These are phyloP conservation scores for Saturnispora hagleri DNA, from an alignment of 805 yeast genomes.

Conservation along the genomic window DNA sequence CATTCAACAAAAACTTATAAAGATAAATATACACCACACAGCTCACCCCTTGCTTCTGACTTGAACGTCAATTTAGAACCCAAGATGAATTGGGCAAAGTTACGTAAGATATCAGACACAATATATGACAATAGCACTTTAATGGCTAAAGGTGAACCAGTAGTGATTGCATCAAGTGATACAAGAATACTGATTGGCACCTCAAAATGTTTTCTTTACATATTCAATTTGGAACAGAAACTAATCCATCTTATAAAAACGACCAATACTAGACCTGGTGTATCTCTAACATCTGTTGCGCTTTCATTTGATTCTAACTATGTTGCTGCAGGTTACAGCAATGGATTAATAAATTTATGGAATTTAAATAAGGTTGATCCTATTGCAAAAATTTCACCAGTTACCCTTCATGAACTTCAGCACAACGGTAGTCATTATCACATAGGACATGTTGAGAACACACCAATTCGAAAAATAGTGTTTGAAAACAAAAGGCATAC, in stretches of 20 bases:
- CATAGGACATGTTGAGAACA: constrained; percentile 29
- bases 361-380: constrained; percentile 34
- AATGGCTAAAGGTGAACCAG: constrained; percentile 41
- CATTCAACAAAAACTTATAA: neutral
- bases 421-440: constrained; percentile 15
- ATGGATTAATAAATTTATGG: constrained; percentile 67
- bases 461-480: constrained; percentile 34
- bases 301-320: constrained; percentile 62
- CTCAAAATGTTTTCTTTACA: constrained; percentile 48
- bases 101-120: constrained; percentile 19
- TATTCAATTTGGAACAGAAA: constrained; percentile 63
- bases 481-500: constrained; percentile 46
- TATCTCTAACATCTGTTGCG: constrained; percentile 45
- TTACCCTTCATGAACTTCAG: constrained; percentile 18
- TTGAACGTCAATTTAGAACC: neutral
- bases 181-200: constrained; percentile 58
- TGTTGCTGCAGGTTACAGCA: constrained; percentile 57
- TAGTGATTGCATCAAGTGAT: constrained; percentile 35
- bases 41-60: neutral
- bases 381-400: constrained; percentile 24
- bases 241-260: constrained; percentile 35
- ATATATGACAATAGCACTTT: constrained; percentile 15
- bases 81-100: constrained; percentile 23
- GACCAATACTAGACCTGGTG: constrained; percentile 27
- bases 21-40: neutral